These are phyloP conservation scores for Lodderomyces parapsilosis DNA, from an alignment of 1,139 yeast genomes.

Conservation along the genomic window DNA sequence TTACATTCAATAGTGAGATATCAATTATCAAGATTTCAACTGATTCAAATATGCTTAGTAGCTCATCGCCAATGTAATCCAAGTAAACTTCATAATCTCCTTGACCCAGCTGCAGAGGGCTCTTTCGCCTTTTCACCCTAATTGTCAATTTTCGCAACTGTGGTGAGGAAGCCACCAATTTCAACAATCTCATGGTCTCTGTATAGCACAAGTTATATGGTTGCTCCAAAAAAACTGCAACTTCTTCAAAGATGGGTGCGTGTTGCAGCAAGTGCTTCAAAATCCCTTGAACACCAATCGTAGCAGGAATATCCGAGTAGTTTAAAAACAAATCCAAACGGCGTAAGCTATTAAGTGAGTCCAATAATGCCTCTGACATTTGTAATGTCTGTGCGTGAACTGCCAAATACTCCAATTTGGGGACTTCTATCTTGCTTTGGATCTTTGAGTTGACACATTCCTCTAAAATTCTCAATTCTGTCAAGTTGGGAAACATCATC, in stretches of 20 bases:
- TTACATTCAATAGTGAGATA: constrained; percentile 13
- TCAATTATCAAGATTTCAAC: constrained; percentile 15
- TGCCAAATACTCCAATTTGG: constrained; percentile 17
- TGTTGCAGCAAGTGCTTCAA: constrained; percentile 2
- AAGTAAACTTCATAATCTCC: constrained; percentile 12
- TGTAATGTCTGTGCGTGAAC: constrained; percentile 21
- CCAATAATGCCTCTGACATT: constrained; percentile 6
- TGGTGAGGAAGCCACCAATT: constrained; percentile 9
- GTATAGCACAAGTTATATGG: constrained; percentile 11
- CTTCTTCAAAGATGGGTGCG: constrained; percentile 6
- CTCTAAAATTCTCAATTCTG: constrained; percentile 24
- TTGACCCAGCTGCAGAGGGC: constrained; percentile 7
- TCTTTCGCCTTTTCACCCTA: constrained; percentile 16
- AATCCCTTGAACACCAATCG: neutral
- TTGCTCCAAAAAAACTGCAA: constrained; percentile 10
- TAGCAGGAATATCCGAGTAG: constrained; percentile 17
- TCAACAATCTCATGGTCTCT: constrained; percentile 18
- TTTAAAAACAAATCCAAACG: constrained; percentile 29
- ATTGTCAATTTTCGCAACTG: constrained; percentile 16
- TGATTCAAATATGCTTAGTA: constrained; percentile 9
- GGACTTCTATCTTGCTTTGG: constrained; percentile 2
- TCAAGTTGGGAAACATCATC: constrained; percentile 19
- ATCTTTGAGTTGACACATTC: constrained; percentile 6
- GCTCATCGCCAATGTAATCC: constrained; percentile 10
- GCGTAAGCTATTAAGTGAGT: constrained; percentile 12